Base-by-base conservation (phyloP, 257 asterid genomes). In the Marsdenia floribunda region DNA sequence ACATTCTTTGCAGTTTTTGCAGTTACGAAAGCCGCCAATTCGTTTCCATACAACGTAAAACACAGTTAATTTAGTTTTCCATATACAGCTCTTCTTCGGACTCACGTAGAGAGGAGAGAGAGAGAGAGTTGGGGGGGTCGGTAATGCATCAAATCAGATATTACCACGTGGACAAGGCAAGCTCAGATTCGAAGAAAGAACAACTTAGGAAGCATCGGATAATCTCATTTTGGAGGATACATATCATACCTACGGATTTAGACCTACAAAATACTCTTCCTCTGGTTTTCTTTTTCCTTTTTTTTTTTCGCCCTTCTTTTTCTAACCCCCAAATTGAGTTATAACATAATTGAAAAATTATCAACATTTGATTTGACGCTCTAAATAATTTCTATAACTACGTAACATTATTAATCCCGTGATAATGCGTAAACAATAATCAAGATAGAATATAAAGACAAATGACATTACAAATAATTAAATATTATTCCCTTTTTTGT, bases 21-120 rank as follows among this genome's bases (percentile, higher is more conserved):
- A 52, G 80, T 68, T 75, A 80, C 76, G 83, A 80, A 82, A 82
- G 88, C 88, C 80, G 78, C 80, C 82, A 82, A 80, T 80, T 69
- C 80, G 80, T 72, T 77, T 52, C 75, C 73, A 74, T 42, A 78
- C 65, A 47, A 68, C 35, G 49, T 44, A 44, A 7, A 44, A 6
- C 49, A 5, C 12, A 44, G 12, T 6, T 44, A 44, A 2, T 44
- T 44, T 44, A 44, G 33, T 29, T 44, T 44, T 44, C 49, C 10
- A 44, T 44, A 44, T 6, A 8, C 49, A 44, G 72, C 52, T 7
- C 54, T 49, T n/a, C 55, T 44, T 5, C 22, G 11, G 35, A 11
- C 33, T 58, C 63, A 74, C 82, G 53, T 22, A 38, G 77, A 40
- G 37, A 47, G 13, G 52, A 44, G 49, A 44, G 12, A 44, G 49